A percentile compares a stretch with the other conserved stretches of the same genome.
Conservation (phyloP, 1,284 basidiomycete genomes). For the Lignosus rhinocerotis region DNA sequence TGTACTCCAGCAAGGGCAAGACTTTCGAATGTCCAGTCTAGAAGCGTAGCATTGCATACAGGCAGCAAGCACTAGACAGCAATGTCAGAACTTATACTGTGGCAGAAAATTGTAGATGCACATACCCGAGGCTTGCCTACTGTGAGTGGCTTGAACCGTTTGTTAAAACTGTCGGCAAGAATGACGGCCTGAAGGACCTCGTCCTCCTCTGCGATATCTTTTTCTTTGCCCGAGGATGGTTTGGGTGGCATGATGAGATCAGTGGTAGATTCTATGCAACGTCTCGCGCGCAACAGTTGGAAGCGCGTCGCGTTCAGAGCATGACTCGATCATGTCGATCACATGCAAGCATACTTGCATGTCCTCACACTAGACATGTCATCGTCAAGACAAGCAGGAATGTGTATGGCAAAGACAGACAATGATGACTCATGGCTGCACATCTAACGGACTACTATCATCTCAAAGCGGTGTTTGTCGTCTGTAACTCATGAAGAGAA, state of each 20-base stretch:
- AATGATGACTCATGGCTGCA: constrained; percentile 9
- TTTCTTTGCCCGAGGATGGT: constrained; percentile 57
- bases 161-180: constrained; percentile 94
- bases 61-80: constrained; percentile 82
- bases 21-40: constrained; percentile 97
- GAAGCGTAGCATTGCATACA: constrained; percentile 89
- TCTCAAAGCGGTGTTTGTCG: constrained; percentile 11
- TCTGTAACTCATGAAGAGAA: constrained; percentile 17
- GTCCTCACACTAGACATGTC: neutral
- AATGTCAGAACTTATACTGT: constrained; percentile 17
- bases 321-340: constrained; percentile 27
- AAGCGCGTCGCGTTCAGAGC: constrained; percentile 12
- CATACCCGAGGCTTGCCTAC: constrained; percentile 78
- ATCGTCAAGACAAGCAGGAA: neutral
- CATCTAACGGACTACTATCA: constrained; percentile 11
- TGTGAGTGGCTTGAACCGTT: constrained; percentile 88
- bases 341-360: constrained; percentile 6
- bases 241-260: constrained; percentile 60
- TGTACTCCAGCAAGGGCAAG: constrained; percentile 91
- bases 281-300: neutral
- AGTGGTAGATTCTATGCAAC: constrained; percentile 2
- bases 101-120: constrained; percentile 3
- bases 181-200: constrained; percentile 90
- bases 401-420: constrained; percentile 21
- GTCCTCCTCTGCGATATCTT: constrained; percentile 62